Evolutionary conservation across 2,329 filamentous ascomycete genomes (phyloP), one percentile per base, ranked within the genome.

Genomic region (Elsinoe arachidis): DNA sequence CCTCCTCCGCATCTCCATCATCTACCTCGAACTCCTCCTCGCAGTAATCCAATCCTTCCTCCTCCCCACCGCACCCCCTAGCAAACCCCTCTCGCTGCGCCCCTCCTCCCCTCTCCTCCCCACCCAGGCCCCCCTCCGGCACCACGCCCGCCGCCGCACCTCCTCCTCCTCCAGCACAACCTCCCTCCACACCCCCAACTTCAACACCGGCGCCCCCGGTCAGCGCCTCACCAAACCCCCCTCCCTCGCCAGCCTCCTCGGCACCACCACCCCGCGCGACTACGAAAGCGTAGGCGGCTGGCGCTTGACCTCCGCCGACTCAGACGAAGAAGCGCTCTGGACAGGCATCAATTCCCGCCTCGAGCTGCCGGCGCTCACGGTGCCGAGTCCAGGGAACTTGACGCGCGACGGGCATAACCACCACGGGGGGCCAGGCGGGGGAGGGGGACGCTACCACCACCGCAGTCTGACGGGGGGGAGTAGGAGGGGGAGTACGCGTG

Each of bases 231-330:
- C 33, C 12, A 72, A 71, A 58, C 70, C 64, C 54, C 67, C 64
- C 2, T 69, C 67, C 1, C 68, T 71, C 47, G 67, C 68, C 12
- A 66, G 66, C 1, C 63, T 74, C 30, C 55, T 73, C 23, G 65
- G 67, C 23, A 66, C 64, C 23, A 65, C 58, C 6, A 57, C 54
- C 14, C 61, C 61, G 2, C 65, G 72, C 34, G 74, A 76, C 60
- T 76, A 70, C 52, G 74, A 76, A 58, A 72, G 72, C 54, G 69
- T 76, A 1, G 74, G 74, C 23, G 74, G 74, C 0, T 69, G 67
- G 67, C 64, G 65, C n/a, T 64, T 70, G 14, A 60, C 68, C 2
- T 68, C 67, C 11, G 69, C 69, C 23, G 58, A 61, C 9, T 68
- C 70, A 1, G 71, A 73, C 4, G 73, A 75, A 43, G 73, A 75